Evolutionary conservation across 371 early-diverging fungal genomes (phyloP).

Genomic region (Mucor piriformis): DNA sequence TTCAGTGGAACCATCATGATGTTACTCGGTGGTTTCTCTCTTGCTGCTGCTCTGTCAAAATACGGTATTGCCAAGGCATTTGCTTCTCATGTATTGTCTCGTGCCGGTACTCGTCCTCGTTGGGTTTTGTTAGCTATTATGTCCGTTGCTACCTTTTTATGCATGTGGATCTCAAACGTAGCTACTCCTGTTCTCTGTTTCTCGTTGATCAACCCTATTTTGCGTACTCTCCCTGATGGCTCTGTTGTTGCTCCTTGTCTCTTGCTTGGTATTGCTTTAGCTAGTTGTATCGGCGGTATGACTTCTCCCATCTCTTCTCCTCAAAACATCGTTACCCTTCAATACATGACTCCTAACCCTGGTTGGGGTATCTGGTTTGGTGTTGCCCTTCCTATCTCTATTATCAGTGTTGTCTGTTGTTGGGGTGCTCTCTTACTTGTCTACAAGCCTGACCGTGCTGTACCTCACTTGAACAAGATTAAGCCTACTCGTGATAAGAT

Average conservation of each 20-base stretch:
- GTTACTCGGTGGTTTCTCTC: conserved; percentile 92
- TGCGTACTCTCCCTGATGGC: conserved; percentile 66
- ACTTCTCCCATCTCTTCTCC: conserved; percentile 95
- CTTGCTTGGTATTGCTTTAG: conserved; percentile 92
- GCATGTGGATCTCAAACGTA: conserved; percentile 85
- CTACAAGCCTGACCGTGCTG: conserved; percentile 61
- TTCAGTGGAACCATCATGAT: conserved; percentile 95
- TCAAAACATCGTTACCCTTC: conserved; percentile 91
- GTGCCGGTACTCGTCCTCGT: conserved; percentile 72
- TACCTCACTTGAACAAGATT: conserved; percentile 52
- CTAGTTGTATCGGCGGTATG: conserved; percentile 96
- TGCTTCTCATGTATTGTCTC: conserved; percentile 68
- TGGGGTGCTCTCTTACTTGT: conserved; percentile 79
- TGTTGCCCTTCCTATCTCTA: conserved; percentile 74
- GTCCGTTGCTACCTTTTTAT: conserved; percentile 73
- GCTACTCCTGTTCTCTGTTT: conserved; percentile 87
- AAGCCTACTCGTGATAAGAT: conserved; percentile 58
- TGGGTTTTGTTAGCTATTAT: conserved; percentile 75
- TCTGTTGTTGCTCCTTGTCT: conserved; percentile 82
- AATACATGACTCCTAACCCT: conserved; percentile 83
- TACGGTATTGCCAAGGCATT: conserved; percentile 75
- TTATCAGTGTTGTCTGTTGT: conserved; percentile 72
- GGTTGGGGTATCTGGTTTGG: conserved; percentile 87
- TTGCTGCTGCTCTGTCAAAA: conserved; percentile 70
- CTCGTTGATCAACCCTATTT: conserved; percentile 73